A percentile compares a stretch with the other conserved stretches of the same genome.
phyloP scores from a whole-genome alignment of 345 rosid genomes.

The Heritiera fomes region DNA sequence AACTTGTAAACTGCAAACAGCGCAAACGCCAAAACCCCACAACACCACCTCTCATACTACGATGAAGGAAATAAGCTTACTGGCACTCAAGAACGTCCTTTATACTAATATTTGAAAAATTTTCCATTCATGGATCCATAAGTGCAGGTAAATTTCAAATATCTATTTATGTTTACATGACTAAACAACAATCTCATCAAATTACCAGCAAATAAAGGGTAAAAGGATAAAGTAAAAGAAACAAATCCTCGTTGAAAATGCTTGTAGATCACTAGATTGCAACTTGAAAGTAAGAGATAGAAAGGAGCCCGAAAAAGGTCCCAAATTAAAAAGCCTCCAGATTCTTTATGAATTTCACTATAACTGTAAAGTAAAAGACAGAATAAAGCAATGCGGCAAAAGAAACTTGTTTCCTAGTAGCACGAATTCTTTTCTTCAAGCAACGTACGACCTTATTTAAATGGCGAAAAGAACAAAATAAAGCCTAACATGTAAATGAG shows the following conservation, averaged over 20 bases:
- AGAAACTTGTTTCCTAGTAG: background rate
- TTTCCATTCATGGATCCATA: background rate
- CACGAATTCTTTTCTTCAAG: conserved; percentile 24
- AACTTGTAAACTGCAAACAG: background rate
- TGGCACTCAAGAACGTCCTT: background rate
- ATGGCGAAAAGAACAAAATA: background rate
- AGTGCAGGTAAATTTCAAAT: background rate
- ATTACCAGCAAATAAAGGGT: background rate
- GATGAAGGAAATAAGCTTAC: background rate
- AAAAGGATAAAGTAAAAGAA: background rate
- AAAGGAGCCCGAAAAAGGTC: background rate
- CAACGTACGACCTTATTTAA: background rate
- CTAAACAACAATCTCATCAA: background rate
- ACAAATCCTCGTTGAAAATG: background rate
- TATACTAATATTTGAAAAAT: background rate
- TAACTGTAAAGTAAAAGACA: background rate
- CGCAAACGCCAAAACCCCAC: background rate
- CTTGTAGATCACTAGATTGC: background rate
- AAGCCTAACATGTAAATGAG: background rate
- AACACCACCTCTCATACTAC: background rate
- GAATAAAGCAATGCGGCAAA: background rate
- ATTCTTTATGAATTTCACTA: background rate
- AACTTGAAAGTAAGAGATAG: background rate
- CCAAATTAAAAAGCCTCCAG: background rate
- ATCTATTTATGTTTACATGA: background rate